Evolutionary conservation across 352 stramenopile genomes (phyloP).

Genomic region (Phytopythium aichiense): DNA sequence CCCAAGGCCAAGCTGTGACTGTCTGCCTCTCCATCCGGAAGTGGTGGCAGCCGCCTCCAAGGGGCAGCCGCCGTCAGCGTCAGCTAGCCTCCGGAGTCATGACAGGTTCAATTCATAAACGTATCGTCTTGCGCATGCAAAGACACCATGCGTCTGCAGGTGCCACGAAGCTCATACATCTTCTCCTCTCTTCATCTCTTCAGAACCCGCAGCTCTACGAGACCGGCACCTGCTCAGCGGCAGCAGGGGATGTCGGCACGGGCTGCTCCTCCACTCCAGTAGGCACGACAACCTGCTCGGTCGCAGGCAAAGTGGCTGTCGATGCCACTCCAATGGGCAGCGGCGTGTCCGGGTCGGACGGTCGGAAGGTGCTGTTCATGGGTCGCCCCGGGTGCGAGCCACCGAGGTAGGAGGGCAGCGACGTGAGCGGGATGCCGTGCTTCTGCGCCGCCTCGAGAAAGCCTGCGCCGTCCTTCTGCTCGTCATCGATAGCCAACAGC

Average conservation of each 20-base stretch:
- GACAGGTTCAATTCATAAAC: background rate
- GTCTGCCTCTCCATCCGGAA: background rate
- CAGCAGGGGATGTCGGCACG: background rate
- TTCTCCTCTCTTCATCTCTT: background rate
- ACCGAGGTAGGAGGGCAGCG: slow-evolving; percentile 57
- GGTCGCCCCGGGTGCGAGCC: slow-evolving; percentile 43
- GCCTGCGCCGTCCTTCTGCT: slow-evolving; percentile 49
- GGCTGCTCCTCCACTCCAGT: background rate
- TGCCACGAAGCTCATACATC: background rate
- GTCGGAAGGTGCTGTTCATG: slow-evolving; percentile 72
- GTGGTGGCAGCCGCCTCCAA: too few relatives aligned
- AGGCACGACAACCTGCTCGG: too few relatives aligned
- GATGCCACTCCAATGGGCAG: slow-evolving; percentile 27
- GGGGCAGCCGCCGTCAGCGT: too few relatives aligned
- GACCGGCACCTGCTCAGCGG: background rate
- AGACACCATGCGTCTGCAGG: background rate
- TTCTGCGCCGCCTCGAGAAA: slow-evolving; percentile 56
- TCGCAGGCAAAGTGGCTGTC: too few relatives aligned
- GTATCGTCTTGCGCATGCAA: background rate
- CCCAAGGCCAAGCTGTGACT: slow-evolving; percentile 51
- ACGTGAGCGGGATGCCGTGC: slow-evolving; percentile 53
- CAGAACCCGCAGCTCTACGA: background rate
- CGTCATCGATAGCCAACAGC: slow-evolving; percentile 1
- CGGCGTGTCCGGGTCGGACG: slow-evolving; percentile 49
- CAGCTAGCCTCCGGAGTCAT: background rate